phyloP scores from a whole-genome alignment of 2,329 filamentous ascomycete species.

The Fusarium agapanthi region DNA sequence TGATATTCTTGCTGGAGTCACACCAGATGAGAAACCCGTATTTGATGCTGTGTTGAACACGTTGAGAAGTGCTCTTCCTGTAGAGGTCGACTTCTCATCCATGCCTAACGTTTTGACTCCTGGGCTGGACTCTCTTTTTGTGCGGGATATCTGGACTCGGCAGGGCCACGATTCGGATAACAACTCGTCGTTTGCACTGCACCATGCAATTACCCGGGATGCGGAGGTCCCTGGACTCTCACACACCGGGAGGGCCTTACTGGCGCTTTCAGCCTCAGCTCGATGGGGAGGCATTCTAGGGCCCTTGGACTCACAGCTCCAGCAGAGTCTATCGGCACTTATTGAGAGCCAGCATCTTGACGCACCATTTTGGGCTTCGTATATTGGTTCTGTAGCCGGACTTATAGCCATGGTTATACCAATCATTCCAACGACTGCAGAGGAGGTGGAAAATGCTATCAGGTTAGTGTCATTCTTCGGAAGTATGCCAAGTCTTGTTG shows the following conservation, averaged over 20 bases:
- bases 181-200: conserved; percentile 75
- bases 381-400: conserved; percentile 59
- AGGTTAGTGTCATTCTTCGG: conserved; percentile 47
- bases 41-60: conserved; percentile 50
- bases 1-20: conserved; percentile 45
- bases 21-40: conserved; percentile 39
- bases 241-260: conserved; percentile 74
- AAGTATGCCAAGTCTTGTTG: not conserved
- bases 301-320: conserved; percentile 56
- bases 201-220: conserved; percentile 74
- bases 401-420: conserved; percentile 55
- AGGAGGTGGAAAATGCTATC: conserved; percentile 48
- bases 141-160: conserved; percentile 61
- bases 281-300: conserved; percentile 74
- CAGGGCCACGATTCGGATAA: conserved; percentile 58
- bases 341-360: conserved; percentile 49
- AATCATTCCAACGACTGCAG: conserved; percentile 49
- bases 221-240: conserved; percentile 76
- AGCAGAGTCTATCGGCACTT: conserved; percentile 54
- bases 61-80: conserved; percentile 55
- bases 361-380: conserved; percentile 62
- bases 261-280: conserved; percentile 76
- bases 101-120: conserved; percentile 54
- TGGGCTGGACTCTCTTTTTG: conserved; percentile 56
- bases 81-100: conserved; percentile 45